Percentiles rank a stretch among this genome's conserved stretches.
phyloP scores from a whole-genome alignment of 2,329 filamentous ascomycete species.

The Neurospora crassa region DNA sequence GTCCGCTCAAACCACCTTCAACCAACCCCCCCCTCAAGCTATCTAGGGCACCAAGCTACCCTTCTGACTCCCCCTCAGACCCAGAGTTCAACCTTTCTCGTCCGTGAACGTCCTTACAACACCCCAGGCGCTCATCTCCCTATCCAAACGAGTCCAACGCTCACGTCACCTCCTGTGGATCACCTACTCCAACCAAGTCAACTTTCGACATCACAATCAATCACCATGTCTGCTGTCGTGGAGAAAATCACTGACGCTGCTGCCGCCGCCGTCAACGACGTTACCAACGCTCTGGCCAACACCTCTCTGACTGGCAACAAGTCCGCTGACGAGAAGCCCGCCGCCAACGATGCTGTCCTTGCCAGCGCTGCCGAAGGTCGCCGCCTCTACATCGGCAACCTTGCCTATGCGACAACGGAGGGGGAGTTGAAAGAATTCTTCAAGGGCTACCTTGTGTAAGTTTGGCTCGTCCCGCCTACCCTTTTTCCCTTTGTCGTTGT shows the following conservation, averaged over 20 bases:
- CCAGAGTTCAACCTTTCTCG: conserved; percentile 56
- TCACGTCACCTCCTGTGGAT: conserved; percentile 34
- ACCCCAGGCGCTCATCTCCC: conserved; percentile 18
- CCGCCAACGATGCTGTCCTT: conserved; percentile 82
- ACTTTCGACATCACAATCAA: conserved; percentile 27
- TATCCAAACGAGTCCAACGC: conserved; percentile 23
- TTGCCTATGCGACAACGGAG: conserved; percentile 99
- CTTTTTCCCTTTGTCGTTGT: conserved; percentile 1
- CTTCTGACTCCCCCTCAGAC: conserved; percentile 61
- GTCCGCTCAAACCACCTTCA: conserved; percentile 29
- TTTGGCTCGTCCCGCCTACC: conserved; percentile 21
- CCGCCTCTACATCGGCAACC: conserved; percentile 99
- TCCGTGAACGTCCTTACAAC: conserved; percentile 28
- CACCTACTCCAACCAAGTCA: conserved; percentile 22
- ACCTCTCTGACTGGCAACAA: conserved; percentile 54
- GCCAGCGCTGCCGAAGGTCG: conserved; percentile 97
- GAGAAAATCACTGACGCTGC: conserved; percentile 54
- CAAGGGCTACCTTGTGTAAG: conserved; percentile 98
- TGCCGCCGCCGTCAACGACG: conserved; percentile 65
- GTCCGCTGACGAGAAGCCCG: conserved; percentile 43
- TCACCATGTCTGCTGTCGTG: conserved; percentile 77
- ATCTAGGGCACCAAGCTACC: conserved; percentile 90
- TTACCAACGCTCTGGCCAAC: conserved; percentile 65
- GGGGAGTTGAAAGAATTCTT: conserved; percentile 99
- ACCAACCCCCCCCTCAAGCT: conserved; percentile 26